These are phyloP conservation scores for Solanum lycopersicoides DNA, from an alignment of 257 asterid species.

Conservation along the genomic window DNA sequence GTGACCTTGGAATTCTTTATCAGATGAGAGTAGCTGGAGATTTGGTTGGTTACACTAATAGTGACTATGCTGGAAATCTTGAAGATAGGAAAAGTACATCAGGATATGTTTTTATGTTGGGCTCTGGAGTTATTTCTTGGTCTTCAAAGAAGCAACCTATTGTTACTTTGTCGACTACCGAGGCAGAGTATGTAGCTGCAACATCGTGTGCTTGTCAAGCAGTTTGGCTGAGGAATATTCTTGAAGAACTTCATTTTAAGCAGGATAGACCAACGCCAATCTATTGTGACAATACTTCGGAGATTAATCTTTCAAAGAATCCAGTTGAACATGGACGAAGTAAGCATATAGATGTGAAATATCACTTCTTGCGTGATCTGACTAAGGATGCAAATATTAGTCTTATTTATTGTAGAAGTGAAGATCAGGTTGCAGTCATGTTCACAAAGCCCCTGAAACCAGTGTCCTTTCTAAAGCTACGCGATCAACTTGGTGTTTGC, in stretches of 20 bases:
- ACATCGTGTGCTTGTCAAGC: neutral
- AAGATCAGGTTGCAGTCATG: neutral
- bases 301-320: too few relatives aligned
- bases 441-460: neutral
- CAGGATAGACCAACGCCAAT: neutral
- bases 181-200: neutral
- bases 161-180: neutral
- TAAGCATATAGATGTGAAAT: neutral
- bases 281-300: neutral
- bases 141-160: too few relatives aligned
- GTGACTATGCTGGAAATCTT: neutral
- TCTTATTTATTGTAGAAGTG: neutral
- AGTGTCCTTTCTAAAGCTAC: neutral
- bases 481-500: neutral
- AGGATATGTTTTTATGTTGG: neutral
- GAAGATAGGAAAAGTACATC: neutral
- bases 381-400: neutral
- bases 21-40: neutral
- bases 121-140: neutral
- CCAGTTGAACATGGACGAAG: neutral
- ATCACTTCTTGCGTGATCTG: neutral
- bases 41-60: neutral
- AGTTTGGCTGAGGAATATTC: neutral
- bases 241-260: neutral
- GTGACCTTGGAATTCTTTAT: neutral